Evolutionary conservation across 805 yeast species (phyloP).

Genomic region (Metschnikowia kunwiensis): DNA sequence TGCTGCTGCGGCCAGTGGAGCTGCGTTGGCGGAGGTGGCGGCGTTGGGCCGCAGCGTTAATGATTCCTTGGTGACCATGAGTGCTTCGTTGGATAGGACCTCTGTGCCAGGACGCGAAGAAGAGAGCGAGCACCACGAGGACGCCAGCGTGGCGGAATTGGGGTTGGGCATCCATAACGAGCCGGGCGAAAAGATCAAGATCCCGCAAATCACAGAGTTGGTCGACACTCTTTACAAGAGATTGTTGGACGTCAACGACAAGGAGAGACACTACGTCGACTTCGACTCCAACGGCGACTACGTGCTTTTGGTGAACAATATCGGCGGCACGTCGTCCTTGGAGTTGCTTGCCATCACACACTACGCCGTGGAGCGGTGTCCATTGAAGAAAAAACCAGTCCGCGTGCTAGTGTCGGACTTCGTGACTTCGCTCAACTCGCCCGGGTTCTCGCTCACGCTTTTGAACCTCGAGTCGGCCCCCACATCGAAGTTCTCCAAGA

Average conservation of each 20-base stretch:
- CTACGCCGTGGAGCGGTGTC: constrained; percentile 51
- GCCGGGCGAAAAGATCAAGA: constrained; percentile 73
- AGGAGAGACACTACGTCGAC: constrained; percentile 77
- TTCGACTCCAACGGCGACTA: constrained; percentile 64
- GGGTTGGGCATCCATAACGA: constrained; percentile 98
- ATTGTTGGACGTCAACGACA: constrained; percentile 59
- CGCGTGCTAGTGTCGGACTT: constrained; percentile 73
- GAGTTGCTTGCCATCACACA: constrained; percentile 73
- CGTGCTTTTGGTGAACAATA: constrained; percentile 71
- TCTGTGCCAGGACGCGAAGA: constrained; percentile 76
- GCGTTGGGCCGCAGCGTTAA: constrained; percentile 59
- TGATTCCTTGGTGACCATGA: constrained; percentile 74
- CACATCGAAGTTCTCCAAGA: constrained; percentile 11
- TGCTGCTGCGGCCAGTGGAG: constrained; percentile 53
- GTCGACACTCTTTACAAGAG: constrained; percentile 55
- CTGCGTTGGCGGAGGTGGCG: constrained; percentile 48
- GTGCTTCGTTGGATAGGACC: constrained; percentile 86
- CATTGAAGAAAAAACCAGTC: constrained; percentile 56
- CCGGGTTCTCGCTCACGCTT: constrained; percentile 85
- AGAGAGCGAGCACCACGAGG: constrained; percentile 46
- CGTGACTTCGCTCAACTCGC: constrained; percentile 88
- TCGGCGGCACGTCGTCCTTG: constrained; percentile 85
- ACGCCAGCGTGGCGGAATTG: constrained; percentile 66
- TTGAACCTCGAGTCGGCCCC: constrained; percentile 56
- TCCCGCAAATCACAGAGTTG: constrained; percentile 68